Evolutionary conservation across 345 rosid species (phyloP), one percentile per base, ranked within the genome.

Genomic region (Moricandia arvensis): DNA sequence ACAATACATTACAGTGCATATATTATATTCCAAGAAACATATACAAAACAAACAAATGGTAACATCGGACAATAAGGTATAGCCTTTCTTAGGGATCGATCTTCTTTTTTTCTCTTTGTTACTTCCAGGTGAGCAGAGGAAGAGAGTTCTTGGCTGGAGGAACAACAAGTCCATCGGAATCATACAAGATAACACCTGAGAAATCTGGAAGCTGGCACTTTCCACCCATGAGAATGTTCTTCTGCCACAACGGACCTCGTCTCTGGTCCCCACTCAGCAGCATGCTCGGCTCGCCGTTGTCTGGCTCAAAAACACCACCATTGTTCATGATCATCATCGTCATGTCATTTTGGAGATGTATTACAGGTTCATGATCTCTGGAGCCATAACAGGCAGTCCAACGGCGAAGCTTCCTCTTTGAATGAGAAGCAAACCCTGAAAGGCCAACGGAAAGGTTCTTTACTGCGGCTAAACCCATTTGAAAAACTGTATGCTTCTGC

Each of bases 221-320:
- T 1, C 88, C 98, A 2, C 96, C 98, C 97, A 94, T 91, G 73
- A 91, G 89, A 72, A 94, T 88, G 79, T 87, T 90, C 84, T 89
- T 94, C 85, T 84, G 87, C 97, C 98, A 91, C 71, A 94, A 81
- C 0, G 90, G 76, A 16, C 37, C 82, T 5, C 71, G 64, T 69
- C 80, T 69, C 73, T 81, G 89, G 45, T 83, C 83, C 10, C 84
- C 75, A 61, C 84, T 82, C 26, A 79, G 43, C 51, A 66, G 49
- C 68, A 79, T 73, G 71, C 78, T 79, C 12, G 74, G 79, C 43
- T 76, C 79, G 15, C 75, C 78, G 0, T 68, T 63, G 10, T 60
- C 34, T 30, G 85, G 33, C 70, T 47, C 72, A 63, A 64, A 71
- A 26, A 59, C 68, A 65, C 68, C 59, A 55, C 65, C 83, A 0